Evolutionary conservation across 306 rosid genomes (phyloP), one percentile per base, ranked within the genome.

Genomic region (Adenanthera pavonina): DNA sequence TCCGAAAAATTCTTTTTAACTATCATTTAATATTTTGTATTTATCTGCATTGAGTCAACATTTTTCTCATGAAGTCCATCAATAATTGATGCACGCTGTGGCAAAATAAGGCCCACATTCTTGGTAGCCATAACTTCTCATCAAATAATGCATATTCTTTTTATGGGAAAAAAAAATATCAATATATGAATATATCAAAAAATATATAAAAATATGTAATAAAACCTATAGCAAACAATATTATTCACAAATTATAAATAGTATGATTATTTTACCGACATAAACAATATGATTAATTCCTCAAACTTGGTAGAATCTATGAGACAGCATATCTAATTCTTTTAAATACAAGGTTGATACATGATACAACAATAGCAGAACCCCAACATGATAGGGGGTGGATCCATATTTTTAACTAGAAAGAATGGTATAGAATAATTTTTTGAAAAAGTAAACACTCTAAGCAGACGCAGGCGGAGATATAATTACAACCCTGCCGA

Each of bases 401-500:
- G 75, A 66, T 64, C 70, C 75, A 78, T 36, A 78, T 76, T 60
- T 44, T 57, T 40, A 64, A 79, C 30, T 40, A 69, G 71, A 76
- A 87, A 85, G 85, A 88, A 85, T 77, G 65, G 69, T 51, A 59
- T 66, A 64, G 51, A 76, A 76, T 54, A 6, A 40, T 43, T 68
- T 43, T 41, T 41, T 13, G 12, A 41, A 15, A 69, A 17, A 43
- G 19, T 8, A 79, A 43, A 44, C 44, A 44, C 80, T 79, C 68
- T 57, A 65, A 3, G 60, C 17, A 48, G 16, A 12, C 1, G 43
- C 68, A 61, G 68, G 72, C 56, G 48, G 30, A 14, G 19, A 75
- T 5, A 25, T 25, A n/a, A 44, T 69, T 46, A 69, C 75, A 96
- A 89, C 17, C 99, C 99, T 54, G 95, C 92, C 41, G 99, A 96